Percentiles rank a stretch among this genome's conserved stretches.
Evolutionary conservation across 1,139 yeast genomes (phyloP).

Genomic region (Kurtzmaniella natalensis): DNA sequence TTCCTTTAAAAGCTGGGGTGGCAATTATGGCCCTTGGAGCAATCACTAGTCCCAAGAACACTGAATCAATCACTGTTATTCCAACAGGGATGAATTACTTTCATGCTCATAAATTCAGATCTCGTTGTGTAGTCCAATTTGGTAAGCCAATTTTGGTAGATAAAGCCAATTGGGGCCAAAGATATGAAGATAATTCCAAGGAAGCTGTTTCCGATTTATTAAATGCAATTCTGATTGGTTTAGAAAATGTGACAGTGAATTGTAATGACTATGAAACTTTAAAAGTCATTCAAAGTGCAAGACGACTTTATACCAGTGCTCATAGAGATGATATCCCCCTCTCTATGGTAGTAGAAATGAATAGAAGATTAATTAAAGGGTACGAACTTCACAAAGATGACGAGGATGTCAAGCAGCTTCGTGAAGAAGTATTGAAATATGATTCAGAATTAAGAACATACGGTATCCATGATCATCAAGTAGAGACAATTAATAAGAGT

Average conservation of each 20-base stretch:
- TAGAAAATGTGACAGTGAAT: slow-evolving; percentile 30
- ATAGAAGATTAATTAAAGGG: slow-evolving; percentile 37
- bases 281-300: slow-evolving; percentile 31
- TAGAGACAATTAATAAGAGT: slow-evolving; percentile 28
- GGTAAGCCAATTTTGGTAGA: slow-evolving; percentile 42
- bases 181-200: slow-evolving; percentile 17
- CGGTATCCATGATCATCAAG: slow-evolving; percentile 44
- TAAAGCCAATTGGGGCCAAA: slow-evolving; percentile 20
- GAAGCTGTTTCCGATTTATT: slow-evolving; percentile 18
- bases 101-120: slow-evolving; percentile 42
- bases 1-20: slow-evolving; percentile 45
- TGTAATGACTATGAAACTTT: slow-evolving; percentile 31
- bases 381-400: slow-evolving; percentile 33
- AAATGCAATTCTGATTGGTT: slow-evolving; percentile 21
- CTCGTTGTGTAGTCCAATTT: slow-evolving; percentile 45
- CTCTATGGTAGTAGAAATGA: slow-evolving; percentile 45
- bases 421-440: slow-evolving; percentile 31
- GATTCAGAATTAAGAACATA: slow-evolving; percentile 29
- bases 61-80: slow-evolving; percentile 27
- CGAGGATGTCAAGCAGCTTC: slow-evolving; percentile 32
- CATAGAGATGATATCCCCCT: slow-evolving; percentile 33
- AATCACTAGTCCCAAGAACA: slow-evolving; percentile 23
- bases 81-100: slow-evolving; percentile 48
- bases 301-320: slow-evolving; percentile 37
- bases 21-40: slow-evolving; percentile 48